Percentiles rank a stretch among this genome's conserved stretches.
These are phyloP conservation scores for Colletotrichum tofieldiae DNA, from an alignment of 2,329 filamentous ascomycete genomes.

Conservation along the genomic window DNA sequence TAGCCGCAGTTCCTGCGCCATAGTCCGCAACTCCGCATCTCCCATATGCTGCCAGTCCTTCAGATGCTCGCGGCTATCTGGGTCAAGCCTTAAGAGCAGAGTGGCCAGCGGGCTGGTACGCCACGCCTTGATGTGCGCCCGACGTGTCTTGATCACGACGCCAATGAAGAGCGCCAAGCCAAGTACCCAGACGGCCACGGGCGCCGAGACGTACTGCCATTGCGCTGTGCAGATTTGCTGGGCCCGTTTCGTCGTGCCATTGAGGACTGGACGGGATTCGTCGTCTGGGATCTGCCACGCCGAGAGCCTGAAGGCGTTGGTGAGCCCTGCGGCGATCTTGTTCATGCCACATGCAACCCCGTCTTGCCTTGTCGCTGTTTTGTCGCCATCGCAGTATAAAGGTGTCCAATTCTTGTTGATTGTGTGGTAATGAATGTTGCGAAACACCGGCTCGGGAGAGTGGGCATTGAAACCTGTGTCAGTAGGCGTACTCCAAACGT, in stretches of 20 bases:
- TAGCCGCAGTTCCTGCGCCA: background rate
- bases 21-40: slow-evolving; percentile 21
- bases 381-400: background rate
- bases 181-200: slow-evolving; percentile 26
- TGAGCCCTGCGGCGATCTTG: slow-evolving; percentile 28
- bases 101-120: slow-evolving; percentile 36
- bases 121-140: slow-evolving; percentile 30
- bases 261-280: background rate
- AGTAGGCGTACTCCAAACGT: background rate
- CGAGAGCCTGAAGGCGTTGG: slow-evolving; percentile 22
- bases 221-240: background rate
- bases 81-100: slow-evolving; percentile 29
- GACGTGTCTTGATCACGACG: slow-evolving; percentile 30
- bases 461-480: background rate
- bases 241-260: background rate
- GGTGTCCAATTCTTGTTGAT: background rate
- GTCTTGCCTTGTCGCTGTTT: background rate
- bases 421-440: background rate
- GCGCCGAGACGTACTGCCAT: slow-evolving; percentile 19
- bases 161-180: slow-evolving; percentile 28
- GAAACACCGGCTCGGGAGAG: background rate
- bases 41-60: slow-evolving; percentile 30
- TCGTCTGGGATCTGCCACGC: slow-evolving; percentile 10
- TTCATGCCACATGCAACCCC: slow-evolving; percentile 21
- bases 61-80: slow-evolving; percentile 17